phyloP scores from a whole-genome alignment of 1,139 yeast genomes.

The Magnusiomyces starmeri region DNA sequence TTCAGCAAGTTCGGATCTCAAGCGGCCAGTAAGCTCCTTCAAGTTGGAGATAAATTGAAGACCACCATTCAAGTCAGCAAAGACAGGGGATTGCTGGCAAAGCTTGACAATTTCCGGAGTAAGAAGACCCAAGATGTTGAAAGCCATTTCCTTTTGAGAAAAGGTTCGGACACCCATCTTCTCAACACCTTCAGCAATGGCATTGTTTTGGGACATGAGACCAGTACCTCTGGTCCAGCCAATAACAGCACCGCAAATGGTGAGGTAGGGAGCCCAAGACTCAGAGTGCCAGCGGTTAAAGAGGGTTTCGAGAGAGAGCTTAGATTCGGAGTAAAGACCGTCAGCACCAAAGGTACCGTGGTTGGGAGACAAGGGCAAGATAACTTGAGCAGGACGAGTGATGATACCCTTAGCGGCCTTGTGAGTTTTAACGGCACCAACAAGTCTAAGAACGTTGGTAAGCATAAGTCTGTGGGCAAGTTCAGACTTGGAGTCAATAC shows the following conservation, averaged over 20 bases:
- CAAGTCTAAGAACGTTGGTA: constrained; percentile 84
- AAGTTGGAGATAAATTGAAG: constrained; percentile 87
- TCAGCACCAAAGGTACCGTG: constrained; percentile 98
- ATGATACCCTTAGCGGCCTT: constrained; percentile 58
- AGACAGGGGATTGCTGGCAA: constrained; percentile 89
- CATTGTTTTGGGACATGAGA: constrained; percentile 93
- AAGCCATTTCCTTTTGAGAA: constrained; percentile 98
- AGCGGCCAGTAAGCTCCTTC: constrained; percentile 75
- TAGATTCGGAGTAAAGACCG: constrained; percentile 96
- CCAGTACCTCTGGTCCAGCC: constrained; percentile 99
- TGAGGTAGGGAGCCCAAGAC: constrained; percentile 90
- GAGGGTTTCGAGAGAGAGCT: constrained; percentile 86
- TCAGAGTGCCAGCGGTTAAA: constrained; percentile 99
- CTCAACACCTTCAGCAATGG: constrained; percentile 96
- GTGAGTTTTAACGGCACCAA: constrained; percentile 83
- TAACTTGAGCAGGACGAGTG: constrained; percentile 97
- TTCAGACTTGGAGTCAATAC: constrained; percentile 90
- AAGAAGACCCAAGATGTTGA: constrained; percentile 89
- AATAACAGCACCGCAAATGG: constrained; percentile 95
- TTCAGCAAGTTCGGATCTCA: constrained; percentile 76
- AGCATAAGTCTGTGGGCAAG: constrained; percentile 98
- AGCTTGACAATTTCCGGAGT: constrained; percentile 77
- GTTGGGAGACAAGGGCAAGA: constrained; percentile 94
- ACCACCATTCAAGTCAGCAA: constrained; percentile 99
- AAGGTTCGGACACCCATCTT: constrained; percentile 93